phyloP scores from a whole-genome alignment of 176 grass and related monocot species.

The Rhynchospora tenuis region DNA sequence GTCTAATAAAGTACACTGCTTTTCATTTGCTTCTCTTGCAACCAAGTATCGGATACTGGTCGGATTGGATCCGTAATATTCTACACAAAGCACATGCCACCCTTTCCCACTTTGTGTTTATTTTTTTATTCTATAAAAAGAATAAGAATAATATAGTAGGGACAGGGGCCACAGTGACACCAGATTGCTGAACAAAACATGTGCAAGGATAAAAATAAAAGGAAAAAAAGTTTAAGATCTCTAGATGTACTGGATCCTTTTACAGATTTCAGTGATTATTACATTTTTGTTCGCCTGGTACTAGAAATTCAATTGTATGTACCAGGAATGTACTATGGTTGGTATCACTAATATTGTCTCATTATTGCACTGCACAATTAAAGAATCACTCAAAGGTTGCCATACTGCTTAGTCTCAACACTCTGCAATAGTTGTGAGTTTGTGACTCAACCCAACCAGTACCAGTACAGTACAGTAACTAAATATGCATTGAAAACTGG shows the following conservation, averaged over 20 bases:
- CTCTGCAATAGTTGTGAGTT: background rate
- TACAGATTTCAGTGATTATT: background rate
- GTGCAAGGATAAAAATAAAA: background rate
- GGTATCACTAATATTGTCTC: background rate
- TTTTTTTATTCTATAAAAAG: background rate
- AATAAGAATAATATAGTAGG: background rate
- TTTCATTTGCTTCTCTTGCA: constrained; percentile 11
- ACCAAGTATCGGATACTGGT: background rate
- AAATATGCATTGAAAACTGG: background rate
- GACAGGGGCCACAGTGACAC: background rate
- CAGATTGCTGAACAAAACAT: background rate
- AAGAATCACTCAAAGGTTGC: background rate
- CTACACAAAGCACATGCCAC: background rate
- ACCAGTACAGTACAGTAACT: background rate
- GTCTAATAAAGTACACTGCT: background rate
- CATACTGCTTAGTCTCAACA: background rate
- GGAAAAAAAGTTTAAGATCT: background rate
- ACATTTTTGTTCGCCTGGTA: background rate
- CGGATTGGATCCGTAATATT: background rate
- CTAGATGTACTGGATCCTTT: background rate
- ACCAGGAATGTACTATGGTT: background rate
- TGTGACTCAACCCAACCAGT: background rate
- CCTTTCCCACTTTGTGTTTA: background rate
- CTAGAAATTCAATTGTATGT: background rate
- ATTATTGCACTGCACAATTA: background rate